Conservation (phyloP, 148 eudicot species). For the Euryodendron excelsum region DNA sequence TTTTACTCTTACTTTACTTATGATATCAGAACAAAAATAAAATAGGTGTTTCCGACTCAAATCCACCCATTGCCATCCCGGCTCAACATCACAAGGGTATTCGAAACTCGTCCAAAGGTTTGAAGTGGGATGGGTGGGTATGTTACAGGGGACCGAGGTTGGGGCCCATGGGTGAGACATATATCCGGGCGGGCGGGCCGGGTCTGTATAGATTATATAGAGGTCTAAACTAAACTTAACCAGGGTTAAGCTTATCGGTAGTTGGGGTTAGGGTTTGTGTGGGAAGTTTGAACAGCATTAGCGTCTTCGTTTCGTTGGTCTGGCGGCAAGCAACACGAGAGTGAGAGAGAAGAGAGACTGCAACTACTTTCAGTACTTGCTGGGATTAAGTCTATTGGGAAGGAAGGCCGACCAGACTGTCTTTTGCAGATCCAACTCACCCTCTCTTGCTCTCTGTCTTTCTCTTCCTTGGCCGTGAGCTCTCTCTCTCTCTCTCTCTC, state of each 20-base stretch:
- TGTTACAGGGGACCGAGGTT: too few relatives aligned
- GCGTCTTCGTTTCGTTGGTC: background rate
- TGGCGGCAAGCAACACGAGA: conserved; percentile 12
- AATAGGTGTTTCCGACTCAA: too few relatives aligned
- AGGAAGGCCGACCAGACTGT: conserved; percentile 1
- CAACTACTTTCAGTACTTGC: background rate
- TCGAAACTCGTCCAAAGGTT: too few relatives aligned
- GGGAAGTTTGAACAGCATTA: background rate
- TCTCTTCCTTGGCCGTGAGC: background rate
- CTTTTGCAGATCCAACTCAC: background rate
- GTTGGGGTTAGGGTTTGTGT: conserved; percentile 12
- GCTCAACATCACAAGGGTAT: too few relatives aligned
- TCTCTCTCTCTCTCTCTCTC: background rate
- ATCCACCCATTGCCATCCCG: background rate
- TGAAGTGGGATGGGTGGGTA: too few relatives aligned
- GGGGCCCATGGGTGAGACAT: too few relatives aligned
- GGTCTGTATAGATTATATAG: too few relatives aligned
- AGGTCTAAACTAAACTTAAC: conserved; percentile 9
- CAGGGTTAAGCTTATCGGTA: background rate
- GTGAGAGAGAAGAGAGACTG: background rate
- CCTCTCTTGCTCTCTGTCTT: background rate
- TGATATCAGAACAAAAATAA: too few relatives aligned
- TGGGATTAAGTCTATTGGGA: background rate
- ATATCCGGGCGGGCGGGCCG: too few relatives aligned
- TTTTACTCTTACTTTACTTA: too few relatives aligned